A percentile compares a stretch with the other conserved stretches of the same genome.
These are phyloP conservation scores for Asterophora parasitica DNA, from an alignment of 768 basidiomycete species.

Conservation along the genomic window DNA sequence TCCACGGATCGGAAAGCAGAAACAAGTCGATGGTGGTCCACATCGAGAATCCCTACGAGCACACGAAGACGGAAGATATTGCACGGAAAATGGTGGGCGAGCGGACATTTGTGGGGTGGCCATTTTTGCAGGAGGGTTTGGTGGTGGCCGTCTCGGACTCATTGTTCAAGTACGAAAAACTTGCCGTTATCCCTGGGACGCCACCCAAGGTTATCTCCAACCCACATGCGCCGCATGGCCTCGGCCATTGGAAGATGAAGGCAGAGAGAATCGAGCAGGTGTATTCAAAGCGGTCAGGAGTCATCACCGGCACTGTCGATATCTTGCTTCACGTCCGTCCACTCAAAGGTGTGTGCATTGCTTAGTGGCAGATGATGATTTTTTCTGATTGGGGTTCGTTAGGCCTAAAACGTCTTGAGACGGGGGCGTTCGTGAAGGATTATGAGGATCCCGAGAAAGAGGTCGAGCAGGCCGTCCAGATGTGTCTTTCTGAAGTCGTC, in stretches of 20 bases:
- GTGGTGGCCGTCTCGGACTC: constrained; percentile 86
- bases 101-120: constrained; percentile 84
- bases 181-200: constrained; percentile 45
- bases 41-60: constrained; percentile 71
- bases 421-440: constrained; percentile 91
- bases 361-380: not conserved
- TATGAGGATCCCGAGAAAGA: constrained; percentile 84
- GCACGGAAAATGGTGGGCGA: constrained; percentile 73
- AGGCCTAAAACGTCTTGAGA: constrained; percentile 89
- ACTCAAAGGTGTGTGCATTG: constrained; percentile 64
- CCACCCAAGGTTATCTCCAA: constrained; percentile 57
- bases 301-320: constrained; percentile 77
- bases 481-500: constrained; percentile 72
- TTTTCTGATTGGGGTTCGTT: not conserved
- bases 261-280: constrained; percentile 76
- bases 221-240: constrained; percentile 65
- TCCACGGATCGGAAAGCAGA: constrained; percentile 84
- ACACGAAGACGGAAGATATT: constrained; percentile 62
- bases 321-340: constrained; percentile 85
- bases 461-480: constrained; percentile 81
- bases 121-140: constrained; percentile 89
- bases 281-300: constrained; percentile 88
- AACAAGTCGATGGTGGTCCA: constrained; percentile 94
- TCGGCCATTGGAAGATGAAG: constrained; percentile 75
- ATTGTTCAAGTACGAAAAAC: constrained; percentile 80